Conservation (phyloP, 1,284 basidiomycete species). For the Apiotrichum siamense region DNA sequence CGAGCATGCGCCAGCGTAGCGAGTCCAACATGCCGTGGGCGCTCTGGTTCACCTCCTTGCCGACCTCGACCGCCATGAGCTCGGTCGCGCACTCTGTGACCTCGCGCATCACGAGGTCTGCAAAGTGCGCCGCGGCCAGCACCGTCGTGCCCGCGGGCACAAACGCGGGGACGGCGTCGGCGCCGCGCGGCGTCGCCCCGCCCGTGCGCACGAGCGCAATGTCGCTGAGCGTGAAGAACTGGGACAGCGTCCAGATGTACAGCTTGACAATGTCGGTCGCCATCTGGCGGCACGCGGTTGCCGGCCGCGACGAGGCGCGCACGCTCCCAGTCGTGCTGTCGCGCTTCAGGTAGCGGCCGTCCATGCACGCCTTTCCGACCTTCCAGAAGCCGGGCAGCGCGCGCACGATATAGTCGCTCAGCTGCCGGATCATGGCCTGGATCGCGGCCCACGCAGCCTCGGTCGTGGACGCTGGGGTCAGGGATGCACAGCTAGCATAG, state of each 20-base stretch:
- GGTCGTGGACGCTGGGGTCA: constrained; percentile 22
- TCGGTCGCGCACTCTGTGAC: constrained; percentile 82
- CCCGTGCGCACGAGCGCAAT: constrained; percentile 54
- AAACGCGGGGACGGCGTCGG: constrained; percentile 52
- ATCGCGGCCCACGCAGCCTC: constrained; percentile 76
- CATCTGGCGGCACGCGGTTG: constrained; percentile 82
- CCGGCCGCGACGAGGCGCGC: constrained; percentile 54
- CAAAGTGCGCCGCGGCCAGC: constrained; percentile 73
- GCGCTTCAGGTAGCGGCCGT: constrained; percentile 75
- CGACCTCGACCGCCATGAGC: constrained; percentile 71
- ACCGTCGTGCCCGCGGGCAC: constrained; percentile 74
- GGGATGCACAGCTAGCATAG: not conserved
- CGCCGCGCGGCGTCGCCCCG: constrained; percentile 2
- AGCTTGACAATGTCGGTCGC: constrained; percentile 81
- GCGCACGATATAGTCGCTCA: constrained; percentile 51
- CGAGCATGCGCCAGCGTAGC: constrained; percentile 79
- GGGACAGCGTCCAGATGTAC: constrained; percentile 77
- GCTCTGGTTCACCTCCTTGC: constrained; percentile 61
- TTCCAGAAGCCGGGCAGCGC: constrained; percentile 90
- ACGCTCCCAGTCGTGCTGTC: constrained; percentile 26
- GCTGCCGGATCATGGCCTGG: constrained; percentile 54
- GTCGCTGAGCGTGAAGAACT: constrained; percentile 85
- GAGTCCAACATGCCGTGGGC: constrained; percentile 72
- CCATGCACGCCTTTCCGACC: constrained; percentile 82
- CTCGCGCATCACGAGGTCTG: constrained; percentile 72